These are phyloP conservation scores for Cladosporium phlei DNA, from an alignment of 2,329 filamentous ascomycete genomes.

Conservation along the genomic window DNA sequence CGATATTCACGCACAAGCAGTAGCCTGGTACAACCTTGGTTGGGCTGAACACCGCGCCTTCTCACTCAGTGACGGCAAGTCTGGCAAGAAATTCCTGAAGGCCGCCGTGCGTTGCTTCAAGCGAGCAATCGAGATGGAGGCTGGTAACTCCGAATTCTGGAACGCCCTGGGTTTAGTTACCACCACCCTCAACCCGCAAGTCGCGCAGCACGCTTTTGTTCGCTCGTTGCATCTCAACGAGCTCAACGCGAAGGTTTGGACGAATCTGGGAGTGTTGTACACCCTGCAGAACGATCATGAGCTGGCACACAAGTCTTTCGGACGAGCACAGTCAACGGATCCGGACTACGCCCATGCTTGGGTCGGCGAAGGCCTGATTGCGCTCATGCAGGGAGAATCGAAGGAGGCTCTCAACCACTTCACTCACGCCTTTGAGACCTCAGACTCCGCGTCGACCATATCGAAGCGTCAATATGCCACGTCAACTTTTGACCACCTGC, in stretches of 20 bases:
- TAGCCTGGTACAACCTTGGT: constrained; percentile 95
- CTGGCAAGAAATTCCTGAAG: constrained; percentile 66
- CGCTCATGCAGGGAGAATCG: constrained; percentile 66
- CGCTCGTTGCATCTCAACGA: constrained; percentile 91
- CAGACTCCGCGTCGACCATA: constrained; percentile 67
- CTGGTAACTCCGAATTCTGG: constrained; percentile 94
- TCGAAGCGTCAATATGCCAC: constrained; percentile 74
- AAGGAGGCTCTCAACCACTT: constrained; percentile 80
- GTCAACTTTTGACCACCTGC: constrained; percentile 76
- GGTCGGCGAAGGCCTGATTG: constrained; percentile 86
- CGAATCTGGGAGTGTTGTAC: constrained; percentile 83
- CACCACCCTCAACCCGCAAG: constrained; percentile 74
- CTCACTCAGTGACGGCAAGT: constrained; percentile 54
- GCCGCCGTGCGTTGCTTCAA: constrained; percentile 89
- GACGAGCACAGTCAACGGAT: constrained; percentile 85
- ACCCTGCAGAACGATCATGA: constrained; percentile 76
- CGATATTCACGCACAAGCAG: constrained; percentile 81
- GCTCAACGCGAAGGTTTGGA: constrained; percentile 76
- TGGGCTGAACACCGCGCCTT: constrained; percentile 88
- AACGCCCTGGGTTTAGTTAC: constrained; percentile 91
- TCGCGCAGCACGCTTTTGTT: constrained; percentile 90
- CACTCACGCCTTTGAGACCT: constrained; percentile 90
- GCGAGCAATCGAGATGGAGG: constrained; percentile 88
- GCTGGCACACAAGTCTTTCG: constrained; percentile 86
- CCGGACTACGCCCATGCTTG: constrained; percentile 91